Conservation (phyloP, 2,329 filamentous ascomycete genomes). For the Teratosphaeriaceae sp. region DNA sequence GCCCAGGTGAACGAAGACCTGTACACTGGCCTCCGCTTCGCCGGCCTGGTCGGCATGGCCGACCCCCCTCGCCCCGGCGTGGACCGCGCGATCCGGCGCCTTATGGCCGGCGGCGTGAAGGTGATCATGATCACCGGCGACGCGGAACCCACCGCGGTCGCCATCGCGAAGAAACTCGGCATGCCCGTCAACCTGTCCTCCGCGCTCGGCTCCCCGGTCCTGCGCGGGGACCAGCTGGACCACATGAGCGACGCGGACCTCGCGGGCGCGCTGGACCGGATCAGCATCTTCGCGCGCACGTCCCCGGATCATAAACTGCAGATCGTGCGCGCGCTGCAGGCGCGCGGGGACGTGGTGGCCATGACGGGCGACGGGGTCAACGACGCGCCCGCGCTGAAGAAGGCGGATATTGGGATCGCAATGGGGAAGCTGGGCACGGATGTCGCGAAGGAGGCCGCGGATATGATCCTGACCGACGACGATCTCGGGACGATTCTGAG, state of each 20-base stretch:
- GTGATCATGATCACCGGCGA: constrained; percentile 99
- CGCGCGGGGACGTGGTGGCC: constrained; percentile 90
- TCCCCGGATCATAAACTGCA: constrained; percentile 98
- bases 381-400: constrained; percentile 92
- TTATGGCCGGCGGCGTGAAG: constrained; percentile 92
- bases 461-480: constrained; percentile 87
- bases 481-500: constrained; percentile 87
- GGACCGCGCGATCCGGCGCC: constrained; percentile 74
- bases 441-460: constrained; percentile 92
- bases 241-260: constrained; percentile 81
- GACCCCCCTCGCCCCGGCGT: constrained; percentile 91
- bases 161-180: constrained; percentile 89
- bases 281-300: constrained; percentile 91
- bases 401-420: constrained; percentile 93
- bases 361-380: constrained; percentile 99
- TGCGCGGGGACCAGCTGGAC: constrained; percentile 89
- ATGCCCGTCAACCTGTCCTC: constrained; percentile 70
- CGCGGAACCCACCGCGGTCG: constrained; percentile 87
- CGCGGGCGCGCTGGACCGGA: constrained; percentile 74
- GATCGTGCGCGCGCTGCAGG: constrained; percentile 85
- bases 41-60: constrained; percentile 92
- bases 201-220: constrained; percentile 59
- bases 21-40: constrained; percentile 80
- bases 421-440: constrained; percentile 96
- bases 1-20: constrained; percentile 53